Evolutionary conservation across 1,284 basidiomycete genomes (phyloP), one percentile per base, ranked within the genome.

Genomic region (Mycena citricolor): DNA sequence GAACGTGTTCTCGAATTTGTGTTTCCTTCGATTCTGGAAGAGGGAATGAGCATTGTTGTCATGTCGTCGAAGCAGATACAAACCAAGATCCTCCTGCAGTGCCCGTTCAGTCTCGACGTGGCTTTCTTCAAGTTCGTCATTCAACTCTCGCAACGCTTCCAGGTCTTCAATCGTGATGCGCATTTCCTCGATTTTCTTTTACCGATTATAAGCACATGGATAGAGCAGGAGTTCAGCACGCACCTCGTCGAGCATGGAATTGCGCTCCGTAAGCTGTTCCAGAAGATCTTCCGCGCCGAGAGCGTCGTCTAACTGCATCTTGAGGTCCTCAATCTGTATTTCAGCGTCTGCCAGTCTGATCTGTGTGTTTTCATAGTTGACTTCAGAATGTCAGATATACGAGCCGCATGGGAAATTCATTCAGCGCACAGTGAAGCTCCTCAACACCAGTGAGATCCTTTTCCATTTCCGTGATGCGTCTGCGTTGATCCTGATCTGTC

Each of bases 81-180:
- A 26, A 19, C 91, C 86, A 31, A 98, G 77, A 45, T 97, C 94
- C 44, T 91, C 91, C 57, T 94, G 86, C 52, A 99, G 68, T 30
- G 87, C 81, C 65, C 90, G 93, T 68, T 98, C 95, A 0, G 93
- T 92, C 65, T 97, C 95, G 6, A 91, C 64, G 56, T 99, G 95
- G 58, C 90, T 93, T 67, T 99, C 95, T 64, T 99, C 97, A 3
- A 99, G 77, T 66, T 99, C 97, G 55, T 99, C 95, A 52, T 86
- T 93, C 42, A 99, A 83, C 57, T 98, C 94, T 63, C 94, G 92
- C 39, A 99, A 79, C 11, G 94, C 84, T 61, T 99, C 95, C 12
- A 97, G 80, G 60, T 99, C 95, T 61, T 98, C 95, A 39, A 98
- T 93, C 0, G 89, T 90, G 42, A 90, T 86, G 29, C 46, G 41